These are phyloP conservation scores for Sugiyamaella grinbergsii DNA, from an alignment of 1,139 yeast species.

Conservation along the genomic window DNA sequence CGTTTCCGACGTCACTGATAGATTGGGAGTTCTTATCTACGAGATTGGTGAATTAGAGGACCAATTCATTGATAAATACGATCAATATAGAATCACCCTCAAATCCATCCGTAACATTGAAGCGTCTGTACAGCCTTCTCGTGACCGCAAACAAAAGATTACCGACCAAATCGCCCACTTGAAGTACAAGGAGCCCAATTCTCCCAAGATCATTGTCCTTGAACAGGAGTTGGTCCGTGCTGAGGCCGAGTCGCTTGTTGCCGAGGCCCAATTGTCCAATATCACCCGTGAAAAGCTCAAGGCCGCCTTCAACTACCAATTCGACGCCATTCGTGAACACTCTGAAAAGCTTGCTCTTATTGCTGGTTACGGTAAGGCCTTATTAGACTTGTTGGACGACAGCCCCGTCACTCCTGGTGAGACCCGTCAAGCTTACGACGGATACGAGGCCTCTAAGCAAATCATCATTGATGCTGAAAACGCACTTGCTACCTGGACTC, in stretches of 20 bases:
- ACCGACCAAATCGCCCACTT: constrained; percentile 97
- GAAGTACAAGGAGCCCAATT: constrained; percentile 97
- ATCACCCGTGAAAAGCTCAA: constrained; percentile 97
- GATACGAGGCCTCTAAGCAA: constrained; percentile 97
- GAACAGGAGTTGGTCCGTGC: constrained; percentile 99
- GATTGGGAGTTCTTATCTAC: constrained; percentile 90
- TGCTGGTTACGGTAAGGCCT: constrained; percentile 98
- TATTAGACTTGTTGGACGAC: constrained; percentile 93
- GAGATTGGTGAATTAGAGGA: constrained; percentile 98
- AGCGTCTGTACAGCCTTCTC: constrained; percentile 95
- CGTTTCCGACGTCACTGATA: constrained; percentile 95
- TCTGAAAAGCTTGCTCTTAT: constrained; percentile 94
- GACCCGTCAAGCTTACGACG: constrained; percentile 97
- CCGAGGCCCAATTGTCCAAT: constrained; percentile 97
- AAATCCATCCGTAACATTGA: constrained; percentile 95
- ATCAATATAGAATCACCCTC: constrained; percentile 94
- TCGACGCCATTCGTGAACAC: constrained; percentile 94
- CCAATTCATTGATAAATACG: constrained; percentile 96
- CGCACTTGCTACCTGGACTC: constrained; percentile 94
- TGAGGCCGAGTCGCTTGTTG: constrained; percentile 97
- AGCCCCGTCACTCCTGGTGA: constrained; percentile 99
- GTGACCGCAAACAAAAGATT: constrained; percentile 96
- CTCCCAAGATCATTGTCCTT: constrained; percentile 90
- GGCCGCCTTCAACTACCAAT: constrained; percentile 96
- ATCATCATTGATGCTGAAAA: constrained; percentile 96